phyloP scores from a whole-genome alignment of 352 stramenopile genomes.

The Plasmopara halstedii region DNA sequence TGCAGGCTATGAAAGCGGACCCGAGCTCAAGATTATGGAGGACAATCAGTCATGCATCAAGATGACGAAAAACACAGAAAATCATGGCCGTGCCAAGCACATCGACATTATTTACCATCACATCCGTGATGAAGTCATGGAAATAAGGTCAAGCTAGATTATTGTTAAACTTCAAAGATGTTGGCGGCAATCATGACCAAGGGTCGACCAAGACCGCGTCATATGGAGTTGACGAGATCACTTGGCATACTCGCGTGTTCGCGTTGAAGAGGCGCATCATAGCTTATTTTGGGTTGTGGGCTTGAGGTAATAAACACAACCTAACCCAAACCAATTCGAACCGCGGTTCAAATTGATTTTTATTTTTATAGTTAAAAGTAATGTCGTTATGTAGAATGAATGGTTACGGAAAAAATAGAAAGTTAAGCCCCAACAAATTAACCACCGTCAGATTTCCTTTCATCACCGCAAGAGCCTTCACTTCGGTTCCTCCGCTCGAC shows the following conservation, averaged over 20 bases:
- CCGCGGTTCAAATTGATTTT: too few relatives aligned
- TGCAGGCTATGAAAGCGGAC: neutral
- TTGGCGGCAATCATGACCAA: neutral
- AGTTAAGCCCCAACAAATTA: too few relatives aligned
- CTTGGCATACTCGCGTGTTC: neutral
- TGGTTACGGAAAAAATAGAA: too few relatives aligned
- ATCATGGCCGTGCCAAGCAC: neutral
- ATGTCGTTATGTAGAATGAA: too few relatives aligned
- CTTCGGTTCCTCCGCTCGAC: too few relatives aligned
- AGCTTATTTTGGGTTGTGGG: too few relatives aligned
- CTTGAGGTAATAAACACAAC: too few relatives aligned
- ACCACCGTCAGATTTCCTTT: too few relatives aligned
- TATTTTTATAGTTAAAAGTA: too few relatives aligned
- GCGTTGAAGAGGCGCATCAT: neutral
- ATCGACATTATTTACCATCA: neutral
- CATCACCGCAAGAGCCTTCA: too few relatives aligned
- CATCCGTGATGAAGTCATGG: neutral
- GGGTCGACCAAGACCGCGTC: neutral
- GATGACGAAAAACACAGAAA: neutral
- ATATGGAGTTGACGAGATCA: neutral
- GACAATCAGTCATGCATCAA: slow-evolving; percentile 9
- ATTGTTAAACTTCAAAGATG: neutral
- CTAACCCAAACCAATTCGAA: too few relatives aligned
- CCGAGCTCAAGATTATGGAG: slow-evolving; percentile 1
- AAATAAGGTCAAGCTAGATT: neutral